These are phyloP conservation scores for Paspalum notatum DNA, from an alignment of 176 grass and related monocot species.

Conservation along the genomic window DNA sequence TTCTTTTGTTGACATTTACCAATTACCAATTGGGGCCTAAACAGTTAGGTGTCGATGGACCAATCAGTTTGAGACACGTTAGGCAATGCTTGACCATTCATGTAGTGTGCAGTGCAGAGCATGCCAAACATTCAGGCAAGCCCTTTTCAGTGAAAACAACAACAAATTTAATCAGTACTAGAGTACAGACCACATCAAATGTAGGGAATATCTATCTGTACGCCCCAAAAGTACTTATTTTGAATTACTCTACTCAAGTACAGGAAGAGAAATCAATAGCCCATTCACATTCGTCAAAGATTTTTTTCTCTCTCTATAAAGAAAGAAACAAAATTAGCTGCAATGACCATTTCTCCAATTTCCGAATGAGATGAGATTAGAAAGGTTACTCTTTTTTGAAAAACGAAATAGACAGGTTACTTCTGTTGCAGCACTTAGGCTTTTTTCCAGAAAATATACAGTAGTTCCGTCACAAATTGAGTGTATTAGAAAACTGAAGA, in stretches of 20 bases:
- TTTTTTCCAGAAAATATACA: not conserved
- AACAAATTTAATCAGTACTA: constrained; percentile 34
- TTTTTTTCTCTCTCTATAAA: too few relatives aligned
- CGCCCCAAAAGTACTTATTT: not conserved
- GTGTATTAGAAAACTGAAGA: not conserved
- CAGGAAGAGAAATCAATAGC: not conserved
- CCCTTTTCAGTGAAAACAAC: constrained; percentile 37
- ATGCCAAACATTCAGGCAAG: constrained; percentile 36
- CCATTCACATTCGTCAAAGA: not conserved
- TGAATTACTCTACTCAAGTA: constrained; percentile 4
- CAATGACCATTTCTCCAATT: not conserved
- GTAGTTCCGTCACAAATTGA: not conserved
- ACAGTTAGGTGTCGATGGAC: constrained; percentile 17
- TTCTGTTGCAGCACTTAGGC: not conserved
- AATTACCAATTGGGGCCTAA: constrained; percentile 7
- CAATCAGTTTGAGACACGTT: constrained; percentile 44
- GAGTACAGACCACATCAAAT: constrained; percentile 25
- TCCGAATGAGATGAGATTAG: too few relatives aligned
- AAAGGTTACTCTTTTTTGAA: not conserved
- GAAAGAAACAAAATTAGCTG: not conserved
- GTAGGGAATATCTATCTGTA: constrained; percentile 30
- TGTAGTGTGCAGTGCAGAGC: constrained; percentile 31
- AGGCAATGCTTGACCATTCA: constrained; percentile 29
- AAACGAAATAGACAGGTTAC: not conserved
- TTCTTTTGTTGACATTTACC: constrained; percentile 4